Evolutionary conservation across 495 filamentous ascomycete genomes (phyloP), one percentile per base, ranked within the genome.

Genomic region (Hamigera avellanea): DNA sequence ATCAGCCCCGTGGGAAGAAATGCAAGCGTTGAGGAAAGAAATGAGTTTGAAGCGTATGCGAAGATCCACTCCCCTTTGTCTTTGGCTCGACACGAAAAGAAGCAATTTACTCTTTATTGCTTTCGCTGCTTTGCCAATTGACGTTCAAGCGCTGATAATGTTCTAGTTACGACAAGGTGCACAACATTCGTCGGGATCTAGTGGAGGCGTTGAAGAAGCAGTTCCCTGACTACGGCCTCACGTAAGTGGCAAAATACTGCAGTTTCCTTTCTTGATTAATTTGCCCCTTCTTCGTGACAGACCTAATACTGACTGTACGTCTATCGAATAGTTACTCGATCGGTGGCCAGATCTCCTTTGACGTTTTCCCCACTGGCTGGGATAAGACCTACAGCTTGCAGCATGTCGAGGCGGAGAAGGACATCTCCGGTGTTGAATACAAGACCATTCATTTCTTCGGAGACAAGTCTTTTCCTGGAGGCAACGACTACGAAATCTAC

Each of bases 341-440:
- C 48, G 91, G 91, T 45, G 91, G 91, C 27, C 85, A 95, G 50
- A 93, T 98, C 54, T 94, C 85, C 39, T 98, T 98, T 65, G 91
- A 98, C 54, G 86, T 95, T 42, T 98, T 98, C 71, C 91, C 91
- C 35, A 77, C 64, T 1, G 91, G 91, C 46, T 98, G 91, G 91
- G 89, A 98, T 62, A 98, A 96, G 73, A 93, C 83, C n/a, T 98
- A 89, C 68, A 95, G 89, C 61, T 66, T 98, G 45, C 70, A 74
- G 49, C 87, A 95, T 57, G 55, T 98, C 19, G 82, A 83, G 61
- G 72, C 75, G 36, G 91, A 96, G 56, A 83, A 81, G 51, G 66
- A 76, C 46, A 67, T 86, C 41, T 73, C 69, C 40, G 85, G 83
- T 26, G 62, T 86, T 39, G 59, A 79, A 7, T 98, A 87, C 61